A percentile compares a stretch with the other conserved stretches of the same genome.
Evolutionary conservation across 225 moss, liverwort and hornwort genomes (phyloP).

Genomic region (Climacium dendroides): DNA sequence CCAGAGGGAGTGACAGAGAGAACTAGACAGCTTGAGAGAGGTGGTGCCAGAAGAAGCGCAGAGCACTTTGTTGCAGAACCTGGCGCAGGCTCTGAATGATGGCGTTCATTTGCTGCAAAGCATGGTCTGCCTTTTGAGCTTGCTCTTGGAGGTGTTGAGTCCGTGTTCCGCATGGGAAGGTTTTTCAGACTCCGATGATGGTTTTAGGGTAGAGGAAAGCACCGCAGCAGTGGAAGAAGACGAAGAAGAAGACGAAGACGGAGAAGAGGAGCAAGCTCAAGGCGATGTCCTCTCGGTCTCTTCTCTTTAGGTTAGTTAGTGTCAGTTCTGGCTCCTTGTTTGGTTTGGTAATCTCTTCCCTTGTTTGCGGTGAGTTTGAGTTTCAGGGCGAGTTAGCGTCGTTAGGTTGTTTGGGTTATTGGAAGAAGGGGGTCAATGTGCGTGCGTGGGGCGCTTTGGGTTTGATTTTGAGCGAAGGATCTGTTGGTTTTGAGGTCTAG

Average conservation of each 20-base stretch:
- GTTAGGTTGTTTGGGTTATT: not conserved
- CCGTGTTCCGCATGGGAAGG: not conserved
- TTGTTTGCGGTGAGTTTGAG: not conserved
- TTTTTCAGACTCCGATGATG: not conserved
- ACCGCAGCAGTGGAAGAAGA: not conserved
- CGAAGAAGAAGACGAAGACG: not conserved
- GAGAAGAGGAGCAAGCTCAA: not conserved
- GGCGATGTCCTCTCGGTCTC: not conserved
- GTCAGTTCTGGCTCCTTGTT: not conserved
- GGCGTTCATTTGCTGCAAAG: not conserved
- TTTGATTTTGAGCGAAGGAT: not conserved
- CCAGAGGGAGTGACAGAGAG: not conserved
- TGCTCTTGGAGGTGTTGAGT: not conserved
- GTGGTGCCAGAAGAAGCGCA: not conserved
- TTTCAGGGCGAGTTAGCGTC: not conserved
- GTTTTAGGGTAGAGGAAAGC: not conserved
- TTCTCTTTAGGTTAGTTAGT: not conserved
- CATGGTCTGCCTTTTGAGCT: not conserved
- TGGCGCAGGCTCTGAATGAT: not conserved
- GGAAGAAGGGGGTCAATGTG: not conserved
- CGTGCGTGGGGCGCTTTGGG: not conserved
- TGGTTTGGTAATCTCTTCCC: not conserved
- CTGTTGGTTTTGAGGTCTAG: not conserved
- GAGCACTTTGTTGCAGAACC: not conserved
- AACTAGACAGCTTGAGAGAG: too few species aligned